Conservation (phyloP, 2,329 filamentous ascomycete species). For the Chaetomium globosum region DNA sequence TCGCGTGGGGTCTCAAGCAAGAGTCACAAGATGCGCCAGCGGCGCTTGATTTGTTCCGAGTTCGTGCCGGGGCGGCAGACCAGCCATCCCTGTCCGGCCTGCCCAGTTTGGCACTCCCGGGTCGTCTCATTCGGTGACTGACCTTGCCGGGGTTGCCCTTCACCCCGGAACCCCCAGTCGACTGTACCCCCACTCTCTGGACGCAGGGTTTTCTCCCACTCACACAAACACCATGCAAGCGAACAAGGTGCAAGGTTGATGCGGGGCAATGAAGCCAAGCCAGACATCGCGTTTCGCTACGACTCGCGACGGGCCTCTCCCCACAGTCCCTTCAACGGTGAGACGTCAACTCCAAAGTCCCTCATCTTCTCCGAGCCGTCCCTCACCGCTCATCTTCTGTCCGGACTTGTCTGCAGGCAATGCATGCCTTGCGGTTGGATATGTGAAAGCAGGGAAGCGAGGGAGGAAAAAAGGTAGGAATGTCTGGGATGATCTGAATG, state of each 20-base stretch:
- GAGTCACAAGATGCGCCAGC: constrained; percentile 8
- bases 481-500: constrained; percentile 14
- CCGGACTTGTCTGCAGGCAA: constrained; percentile 13
- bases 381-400: constrained; percentile 19
- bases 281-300: constrained; percentile 8
- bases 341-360: constrained; percentile 17
- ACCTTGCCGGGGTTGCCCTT: constrained; percentile 19
- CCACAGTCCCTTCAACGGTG: not conserved
- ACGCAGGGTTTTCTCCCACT: constrained; percentile 18
- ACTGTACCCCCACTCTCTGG: constrained; percentile 21
- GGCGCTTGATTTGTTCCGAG: constrained; percentile 11
- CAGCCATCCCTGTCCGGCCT: constrained; percentile 8
- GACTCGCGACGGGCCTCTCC: not conserved
- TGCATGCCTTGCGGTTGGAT: constrained; percentile 17
- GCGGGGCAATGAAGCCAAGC: constrained; percentile 13
- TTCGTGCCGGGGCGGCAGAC: not conserved
- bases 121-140: constrained; percentile 26
- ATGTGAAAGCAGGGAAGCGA: constrained; percentile 7
- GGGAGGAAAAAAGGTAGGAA: not conserved
- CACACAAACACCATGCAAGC: not conserved
- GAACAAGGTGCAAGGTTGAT: not conserved
- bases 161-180: constrained; percentile 11
- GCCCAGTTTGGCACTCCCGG: constrained; percentile 25
- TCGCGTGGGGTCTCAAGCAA: not conserved
- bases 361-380: not conserved